Base-by-base conservation (phyloP, 345 rosid species). In the Populus simonii region DNA sequence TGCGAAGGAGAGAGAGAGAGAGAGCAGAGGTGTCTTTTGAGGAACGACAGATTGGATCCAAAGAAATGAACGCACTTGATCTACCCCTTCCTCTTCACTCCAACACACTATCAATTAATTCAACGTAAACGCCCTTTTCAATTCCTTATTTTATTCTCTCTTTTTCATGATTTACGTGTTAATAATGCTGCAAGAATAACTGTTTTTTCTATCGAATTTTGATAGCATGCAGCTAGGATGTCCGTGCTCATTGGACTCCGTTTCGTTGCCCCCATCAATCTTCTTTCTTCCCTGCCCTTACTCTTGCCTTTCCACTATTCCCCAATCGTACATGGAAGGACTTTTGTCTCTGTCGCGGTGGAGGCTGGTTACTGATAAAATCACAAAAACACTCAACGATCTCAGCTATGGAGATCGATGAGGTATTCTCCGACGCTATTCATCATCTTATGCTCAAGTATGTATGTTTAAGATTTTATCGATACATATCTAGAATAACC, bases 1-100 rank as follows among this genome's bases (percentile, higher is more conserved):
- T 47, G 23, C 3, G 23, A 20, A 9, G 29, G 13, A 1, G 63
- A 3, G 23, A 9, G 63, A n/a, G 23, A 20, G 23, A n/a, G 2
- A 8, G n/a, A 22, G 59, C 23, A 1, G 29, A 25, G 29, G 35
- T 27, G 78, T 47, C 23, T 39, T 59, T 38, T 38, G 59, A 51
- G 71, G 11, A 57, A n/a, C 68, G 80, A 31, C 75, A 73, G 68
- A 63, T 6, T 12, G 67, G 84, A 73, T 77, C 84, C 84, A 71
- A 23, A 66, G 43, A 70, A n/a, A 70, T 78, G 66, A 70, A 71
- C 55, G 79, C 66, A 70, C 45, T 13, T 41, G 18, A 74, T 51
- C 78, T 1, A 63, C 74, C 29, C 15, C n/a, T 18, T 1, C 41
- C 39, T 8, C 61, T 23, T 33, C 27, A 1, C 65, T 10, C 65